A percentile compares a stretch with the other conserved stretches of the same genome.
phyloP scores from a whole-genome alignment of 306 rosid genomes.

The Castanospermum australe region DNA sequence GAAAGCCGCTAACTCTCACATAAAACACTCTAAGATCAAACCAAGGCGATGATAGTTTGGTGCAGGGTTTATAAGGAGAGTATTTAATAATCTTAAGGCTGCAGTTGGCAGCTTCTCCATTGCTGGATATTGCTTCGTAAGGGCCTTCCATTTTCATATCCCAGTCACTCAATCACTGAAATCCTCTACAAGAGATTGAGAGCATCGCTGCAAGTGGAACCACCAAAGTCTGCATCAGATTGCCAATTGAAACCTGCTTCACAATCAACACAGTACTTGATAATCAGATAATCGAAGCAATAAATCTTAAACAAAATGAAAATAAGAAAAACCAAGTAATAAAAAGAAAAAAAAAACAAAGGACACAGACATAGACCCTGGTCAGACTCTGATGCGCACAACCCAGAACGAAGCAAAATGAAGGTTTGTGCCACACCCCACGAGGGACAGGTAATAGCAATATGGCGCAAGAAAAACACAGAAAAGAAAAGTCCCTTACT shows the following conservation, averaged over 20 bases:
- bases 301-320: neutral
- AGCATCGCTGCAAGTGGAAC: slow-evolving; percentile 19
- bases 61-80: slow-evolving; percentile 63
- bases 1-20: slow-evolving; percentile 71
- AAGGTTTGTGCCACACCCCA: neutral
- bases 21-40: slow-evolving; percentile 89
- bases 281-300: slow-evolving; percentile 15
- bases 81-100: slow-evolving; percentile 60
- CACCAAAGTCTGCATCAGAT: slow-evolving; percentile 32
- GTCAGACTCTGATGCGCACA: slow-evolving; percentile 21
- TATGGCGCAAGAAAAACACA: neutral
- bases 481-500: slow-evolving; percentile 12
- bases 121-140: slow-evolving; percentile 30
- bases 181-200: slow-evolving; percentile 28
- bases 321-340: neutral
- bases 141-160: slow-evolving; percentile 72
- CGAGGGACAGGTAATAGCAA: neutral
- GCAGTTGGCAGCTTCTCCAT: slow-evolving; percentile 44
- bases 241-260: slow-evolving; percentile 41
- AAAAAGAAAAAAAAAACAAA: neutral
- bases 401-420: neutral
- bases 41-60: slow-evolving; percentile 61
- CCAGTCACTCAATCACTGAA: slow-evolving; percentile 39
- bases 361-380: neutral
- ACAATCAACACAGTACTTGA: slow-evolving; percentile 25